Base-by-base conservation (phyloP, 176 grass and related monocot genomes). In the Paspalum notatum region DNA sequence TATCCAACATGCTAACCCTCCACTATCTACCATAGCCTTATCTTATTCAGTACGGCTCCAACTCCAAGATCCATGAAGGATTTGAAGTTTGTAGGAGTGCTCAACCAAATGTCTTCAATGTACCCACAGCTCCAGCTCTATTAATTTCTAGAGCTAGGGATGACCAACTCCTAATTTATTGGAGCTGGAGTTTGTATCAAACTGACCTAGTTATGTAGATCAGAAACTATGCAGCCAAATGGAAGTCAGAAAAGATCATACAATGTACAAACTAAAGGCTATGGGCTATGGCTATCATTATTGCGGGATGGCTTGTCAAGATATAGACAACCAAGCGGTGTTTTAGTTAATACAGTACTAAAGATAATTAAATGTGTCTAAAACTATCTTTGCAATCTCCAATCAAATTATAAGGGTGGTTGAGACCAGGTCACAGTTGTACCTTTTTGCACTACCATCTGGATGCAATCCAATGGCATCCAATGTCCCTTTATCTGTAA, bases 381-480 rank as follows among this genome's bases (percentile, higher is more conserved):
- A 52, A 72, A 78, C 15, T 84, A 15, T 55, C 25, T 81, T 61
- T 69, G 10, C 12, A 6, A 18, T 65, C 14, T 41, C 61, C 61
- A 32, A 32, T 32, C 32, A 32, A 32, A 32, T 32, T 32, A 32
- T 32, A 32, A 32, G 32, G 32, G 32, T 32, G 32, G 32, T 32
- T 32, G 32, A 32, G 32, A 32, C 32, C 32, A 63, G 24, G 25
- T 55, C 14, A 44, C 64, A 58, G 72, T 44, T 41, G 49, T 87
- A 98, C 96, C 96, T 95, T 89, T 88, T 98, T 62, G 88, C 49
- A 56, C 21, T 62, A 20, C 96, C 96, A 61, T 99, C 92, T 37
- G 96, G 92, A 91, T 99, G 96, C 75, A 95, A 85, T 39, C 96
- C 92, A 40, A 98, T 98, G 59, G 90, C 96, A 79, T 98, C 96